Base-by-base conservation (phyloP, 1,139 yeast genomes). In the Yueomyces sp. region DNA sequence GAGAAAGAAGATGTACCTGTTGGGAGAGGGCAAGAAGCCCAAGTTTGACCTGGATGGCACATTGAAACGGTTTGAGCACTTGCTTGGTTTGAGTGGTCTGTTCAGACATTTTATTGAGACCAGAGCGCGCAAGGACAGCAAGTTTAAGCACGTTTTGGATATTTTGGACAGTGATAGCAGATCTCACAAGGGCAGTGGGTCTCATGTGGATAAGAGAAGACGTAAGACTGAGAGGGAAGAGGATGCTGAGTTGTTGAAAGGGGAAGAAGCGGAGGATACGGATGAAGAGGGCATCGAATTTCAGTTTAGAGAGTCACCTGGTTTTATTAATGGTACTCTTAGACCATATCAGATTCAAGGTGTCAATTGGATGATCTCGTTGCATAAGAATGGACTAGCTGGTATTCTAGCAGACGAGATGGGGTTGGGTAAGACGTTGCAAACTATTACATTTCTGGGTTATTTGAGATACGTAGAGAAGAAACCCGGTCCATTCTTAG, bases 401-500 rank as follows among this genome's bases (percentile, higher is more conserved):
- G 97, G 97, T 39, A 89, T 91, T 42, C 70, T 91, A 46, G 98
- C 98, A 5, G 98, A 91, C 64, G 98, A 91, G 62, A 91, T 91
- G 97, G 98, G 98, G 1, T 71, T 91, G 45, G 97, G 97, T 46
- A 91, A 91, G 60, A 91, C 97, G 1, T 69, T 91, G 46, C 98
- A 91, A 61, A 86, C 96, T 0, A 86, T 91, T 47, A 76, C 96
- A 2, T 89, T 91, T 54, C 66, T 91, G 44, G 97, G 96, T 1
- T 87, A 85, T 59, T 68, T 91, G 46, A 70, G 96, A 50, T 85
- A 84, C 55, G 70, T 81, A 46, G 78, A 78, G 51, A 75, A 78
- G 39, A 74, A 84, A n/a, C 78, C 77, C 45, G 98, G 98, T 0
- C 98, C 98, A 0, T 89, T 82, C 57, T 75, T 91, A 41, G 81